Evolutionary conservation across 2,329 filamentous ascomycete species (phyloP).

Genomic region (Trichothecium sympodiale): DNA sequence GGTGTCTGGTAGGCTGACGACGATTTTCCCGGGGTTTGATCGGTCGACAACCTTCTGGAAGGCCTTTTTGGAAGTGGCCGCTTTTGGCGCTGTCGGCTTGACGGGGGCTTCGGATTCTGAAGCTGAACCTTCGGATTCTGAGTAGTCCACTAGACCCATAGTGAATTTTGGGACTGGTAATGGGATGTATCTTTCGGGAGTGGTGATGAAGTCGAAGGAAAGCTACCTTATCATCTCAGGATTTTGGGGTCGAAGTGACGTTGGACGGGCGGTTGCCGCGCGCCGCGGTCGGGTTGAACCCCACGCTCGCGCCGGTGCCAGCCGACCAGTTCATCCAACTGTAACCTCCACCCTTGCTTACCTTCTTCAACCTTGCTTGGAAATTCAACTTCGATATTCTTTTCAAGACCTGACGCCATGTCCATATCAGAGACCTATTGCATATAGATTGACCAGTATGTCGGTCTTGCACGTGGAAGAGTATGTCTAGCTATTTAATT

Average conservation of each 20-base stretch:
- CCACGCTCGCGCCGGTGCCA: neutral
- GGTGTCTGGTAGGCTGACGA: conserved; percentile 60
- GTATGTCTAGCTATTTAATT: conserved; percentile 11
- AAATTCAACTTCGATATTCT: neutral
- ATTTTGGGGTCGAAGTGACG: neutral
- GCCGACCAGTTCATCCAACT: neutral
- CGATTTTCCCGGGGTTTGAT: conserved; percentile 72
- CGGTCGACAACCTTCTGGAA: conserved; percentile 76
- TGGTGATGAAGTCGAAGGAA: neutral
- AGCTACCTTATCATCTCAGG: neutral
- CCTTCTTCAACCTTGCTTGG: neutral
- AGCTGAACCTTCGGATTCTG: conserved; percentile 73
- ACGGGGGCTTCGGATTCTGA: conserved; percentile 32
- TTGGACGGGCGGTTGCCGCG: neutral
- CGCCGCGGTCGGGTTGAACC: neutral
- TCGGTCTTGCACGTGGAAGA: conserved; percentile 28
- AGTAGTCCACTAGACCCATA: conserved; percentile 77
- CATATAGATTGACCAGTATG: conserved; percentile 13
- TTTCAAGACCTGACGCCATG: neutral
- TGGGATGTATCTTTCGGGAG: neutral
- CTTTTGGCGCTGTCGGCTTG: conserved; percentile 13
- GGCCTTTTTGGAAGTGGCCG: conserved; percentile 43
- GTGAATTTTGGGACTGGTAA: conserved; percentile 7
- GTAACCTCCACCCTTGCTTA: too few relatives aligned
- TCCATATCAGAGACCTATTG: neutral